Base-by-base conservation (phyloP, 257 asterid species). In the Nicotiana tabacum region DNA sequence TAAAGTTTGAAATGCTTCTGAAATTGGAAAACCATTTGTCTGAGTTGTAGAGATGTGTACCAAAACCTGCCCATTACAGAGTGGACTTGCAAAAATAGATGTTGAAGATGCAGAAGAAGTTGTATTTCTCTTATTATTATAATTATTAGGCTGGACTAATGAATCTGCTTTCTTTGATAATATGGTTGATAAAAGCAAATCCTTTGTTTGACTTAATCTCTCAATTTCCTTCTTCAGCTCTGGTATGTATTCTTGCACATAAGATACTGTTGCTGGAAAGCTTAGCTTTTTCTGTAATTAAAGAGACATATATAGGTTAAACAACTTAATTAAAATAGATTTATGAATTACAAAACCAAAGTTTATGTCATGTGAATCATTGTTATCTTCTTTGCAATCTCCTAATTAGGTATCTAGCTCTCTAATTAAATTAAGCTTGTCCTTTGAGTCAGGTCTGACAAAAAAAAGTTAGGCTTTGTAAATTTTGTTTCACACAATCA, bases 211-310 rank as follows among this genome's bases (percentile, higher is more conserved):
- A 16, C 18, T 58, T 15, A 92, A 82, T 57, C 82, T 86, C 27
- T 90, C 90, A 16, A 92, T 85, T 87, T 94, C 92, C 48, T 88
- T 89, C 81, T 87, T 95, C 55, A 93, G 85, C 87, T 93, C 98
- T 0, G 97, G 97, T 29, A 94, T 91, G 96, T 93, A 93, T 78
- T 92, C 91, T 48, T 91, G 48, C 77, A 89, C 97, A 10, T 87
- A 84, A 3, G 93, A 89, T 9, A 94, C 87, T 4, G 97, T 94
- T 4, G 85, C 82, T 0, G 95, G 95, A 80, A 94, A 91, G 87
- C 97, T 94, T 30, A 91, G 37, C 55, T 91, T 92, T 72, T 77
- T 93, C 97, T 94, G 92, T 61, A 6, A 35, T 46, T 74, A 74
- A 74, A 76, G 30, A 27, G 8, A 2, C 29, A 1, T 0, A 3